A percentile compares a stretch with the other conserved stretches of the same genome.
Evolutionary conservation across 805 yeast species (phyloP).

Genomic region (Nakazawaea sp.): DNA sequence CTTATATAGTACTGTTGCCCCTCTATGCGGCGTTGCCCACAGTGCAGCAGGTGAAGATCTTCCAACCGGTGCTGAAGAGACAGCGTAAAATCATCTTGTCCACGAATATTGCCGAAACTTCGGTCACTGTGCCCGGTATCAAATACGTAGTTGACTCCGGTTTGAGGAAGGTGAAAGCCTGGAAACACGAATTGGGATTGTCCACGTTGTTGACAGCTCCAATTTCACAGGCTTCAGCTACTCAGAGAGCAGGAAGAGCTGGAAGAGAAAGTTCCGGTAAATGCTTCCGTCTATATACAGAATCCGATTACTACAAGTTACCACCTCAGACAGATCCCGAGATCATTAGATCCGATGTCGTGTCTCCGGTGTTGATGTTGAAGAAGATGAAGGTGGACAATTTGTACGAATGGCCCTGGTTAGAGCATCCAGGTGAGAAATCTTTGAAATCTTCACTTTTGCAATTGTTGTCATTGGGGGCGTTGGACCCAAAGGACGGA

Average conservation of each 20-base stretch:
- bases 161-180: conserved; percentile 84
- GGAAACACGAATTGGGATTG: conserved; percentile 89
- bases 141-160: conserved; percentile 92
- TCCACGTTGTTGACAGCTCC: conserved; percentile 92
- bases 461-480: conserved; percentile 72
- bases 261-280: conserved; percentile 96
- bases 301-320: conserved; percentile 54
- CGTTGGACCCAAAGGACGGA: conserved; percentile 64
- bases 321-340: conserved; percentile 89
- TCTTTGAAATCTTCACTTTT: conserved; percentile 71
- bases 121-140: conserved; percentile 92
- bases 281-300: conserved; percentile 78
- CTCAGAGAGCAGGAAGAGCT: conserved; percentile 98
- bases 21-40: conserved; percentile 93
- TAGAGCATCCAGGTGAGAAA: conserved; percentile 81
- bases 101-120: conserved; percentile 97
- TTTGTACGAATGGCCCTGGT: conserved; percentile 84
- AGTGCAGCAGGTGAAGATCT: conserved; percentile 73
- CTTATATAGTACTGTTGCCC: conserved; percentile 71
- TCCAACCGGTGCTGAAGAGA: conserved; percentile 53
- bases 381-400: conserved; percentile 81
- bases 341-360: conserved; percentile 77
- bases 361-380: conserved; percentile 77
- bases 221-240: conserved; percentile 88
- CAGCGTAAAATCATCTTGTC: conserved; percentile 84